Base-by-base conservation (phyloP, 116 monocot species). In the Posidonia oceanica region DNA sequence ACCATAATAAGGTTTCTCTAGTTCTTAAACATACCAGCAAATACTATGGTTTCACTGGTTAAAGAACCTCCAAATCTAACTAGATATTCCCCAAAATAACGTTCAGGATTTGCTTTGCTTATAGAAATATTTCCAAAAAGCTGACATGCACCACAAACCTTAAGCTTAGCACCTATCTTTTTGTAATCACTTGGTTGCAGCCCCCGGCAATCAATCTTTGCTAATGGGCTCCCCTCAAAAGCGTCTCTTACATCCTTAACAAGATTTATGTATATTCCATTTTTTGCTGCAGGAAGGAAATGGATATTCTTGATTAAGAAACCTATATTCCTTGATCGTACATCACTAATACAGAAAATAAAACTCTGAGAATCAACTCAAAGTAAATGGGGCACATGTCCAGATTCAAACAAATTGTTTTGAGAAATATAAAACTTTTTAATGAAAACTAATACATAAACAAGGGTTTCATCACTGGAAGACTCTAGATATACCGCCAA, bases 171-270 rank as follows among this genome's bases (percentile, higher is more conserved):
- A 71, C 90, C 93, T 51, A 93, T 77, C 75, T 84, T 98, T 76
- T 93, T 98, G 83, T 93, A 90, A 70, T 98, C 93, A 81, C 87
- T 98, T 72, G 90, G 76, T 62, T 90, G 66, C 74, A 98, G 64
- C 55, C 93, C 98, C 76, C 75, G 64, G 74, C 93, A 98, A 65
- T 98, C 70, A 41, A 98, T 79, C 81, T 98, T 98, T n/a, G 84
- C 98, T 79, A 98, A 74, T 54, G 76, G 78, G 69, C 81, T 84
- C 70, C 57, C 87, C 75, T 90, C 98, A 83, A 93, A 98, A 39
- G 93, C 98, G 84, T 98, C 90, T 64, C 84, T 92, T 11, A 98
- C 98, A 80, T 98, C 84, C 68, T 84, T 84, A 52, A 98, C 93
- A 77, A 98, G 98, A 69, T 59, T 79, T 18, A 92, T 57, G 66